Evolutionary conservation across 2,329 filamentous ascomycete genomes (phyloP), one percentile per base, ranked within the genome.

Genomic region (Hypoxylon sp.): DNA sequence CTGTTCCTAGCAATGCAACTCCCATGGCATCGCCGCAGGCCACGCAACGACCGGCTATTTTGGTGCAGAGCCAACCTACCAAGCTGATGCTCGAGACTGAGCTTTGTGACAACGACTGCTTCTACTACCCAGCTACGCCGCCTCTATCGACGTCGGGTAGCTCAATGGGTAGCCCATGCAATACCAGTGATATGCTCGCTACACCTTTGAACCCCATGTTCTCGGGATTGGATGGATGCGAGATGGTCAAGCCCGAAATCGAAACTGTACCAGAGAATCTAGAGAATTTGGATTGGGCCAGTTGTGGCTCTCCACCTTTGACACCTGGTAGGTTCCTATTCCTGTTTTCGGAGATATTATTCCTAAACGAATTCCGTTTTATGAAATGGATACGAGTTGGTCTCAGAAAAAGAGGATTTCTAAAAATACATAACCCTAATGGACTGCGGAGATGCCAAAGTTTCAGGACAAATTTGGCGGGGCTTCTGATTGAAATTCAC

Each of bases 141-240:
- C 92, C 94, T 49, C 86, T 98, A 75, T 97, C 94, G 23, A 90
- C 92, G 2, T 91, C 93, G 30, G 91, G 92, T 72, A 97, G 94
- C 84, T 90, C 88, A 62, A 91, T 93, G 75, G 93, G 93, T 83
- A 97, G 93, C 85, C 93, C 95, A 56, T 91, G 91, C 69, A 91
- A 87, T 80, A 91, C 71, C 14, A 73, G 86, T 77, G 93, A 94
- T 69, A 83, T 93, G 70, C 81, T 97, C 63, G 90, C 92, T 70
- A 97, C 93, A n/a, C 93, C 94, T 2, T 84, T 94, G 79, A 93
- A 93, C 81, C 90, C 90, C 69, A 88, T 90, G 82, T 93, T 93
- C 82, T 93, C 93, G 41, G 86, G 89, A 3, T 84, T 93, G 43
- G 90, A 93, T 68, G 86, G 86, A 68, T 85, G 90, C 65, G 87